Conservation (phyloP, 2,329 filamentous ascomycete species). For the Hymenoscyphus salicellus region DNA sequence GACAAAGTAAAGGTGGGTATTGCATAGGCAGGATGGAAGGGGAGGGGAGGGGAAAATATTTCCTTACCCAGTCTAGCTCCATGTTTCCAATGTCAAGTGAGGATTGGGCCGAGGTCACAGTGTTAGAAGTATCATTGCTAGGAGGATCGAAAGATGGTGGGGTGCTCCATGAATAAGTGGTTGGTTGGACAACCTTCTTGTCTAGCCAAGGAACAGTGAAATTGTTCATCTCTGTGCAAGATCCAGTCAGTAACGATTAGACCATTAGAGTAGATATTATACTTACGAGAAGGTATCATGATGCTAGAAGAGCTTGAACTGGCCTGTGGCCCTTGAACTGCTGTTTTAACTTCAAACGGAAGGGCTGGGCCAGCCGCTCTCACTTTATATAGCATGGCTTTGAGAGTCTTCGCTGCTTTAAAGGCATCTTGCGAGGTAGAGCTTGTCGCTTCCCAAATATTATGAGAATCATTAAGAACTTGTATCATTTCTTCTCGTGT, state of each 20-base stretch:
- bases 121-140: not conserved
- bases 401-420: constrained; percentile 24
- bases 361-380: not conserved
- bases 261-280: not conserved
- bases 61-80: constrained; percentile 25
- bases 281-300: not conserved
- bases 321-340: not conserved
- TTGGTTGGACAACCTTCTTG: constrained; percentile 1
- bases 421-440: constrained; percentile 22
- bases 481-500: constrained; percentile 24
- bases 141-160: not conserved
- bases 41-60: not conserved
- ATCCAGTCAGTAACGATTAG: not conserved
- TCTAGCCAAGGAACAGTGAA: not conserved
- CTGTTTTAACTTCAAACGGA: not conserved
- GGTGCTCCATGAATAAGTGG: not conserved
- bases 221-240: not conserved
- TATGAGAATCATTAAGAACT: constrained; percentile 20
- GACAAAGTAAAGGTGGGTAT: not conserved
- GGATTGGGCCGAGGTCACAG: not conserved
- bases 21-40: too few species aligned
- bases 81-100: not conserved
- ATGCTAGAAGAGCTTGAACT: not conserved
- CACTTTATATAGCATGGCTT: constrained; percentile 24
- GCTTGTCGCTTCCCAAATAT: constrained; percentile 24